Conservation (phyloP, 2,329 filamentous ascomycete species). For the Beauveria asiatica region DNA sequence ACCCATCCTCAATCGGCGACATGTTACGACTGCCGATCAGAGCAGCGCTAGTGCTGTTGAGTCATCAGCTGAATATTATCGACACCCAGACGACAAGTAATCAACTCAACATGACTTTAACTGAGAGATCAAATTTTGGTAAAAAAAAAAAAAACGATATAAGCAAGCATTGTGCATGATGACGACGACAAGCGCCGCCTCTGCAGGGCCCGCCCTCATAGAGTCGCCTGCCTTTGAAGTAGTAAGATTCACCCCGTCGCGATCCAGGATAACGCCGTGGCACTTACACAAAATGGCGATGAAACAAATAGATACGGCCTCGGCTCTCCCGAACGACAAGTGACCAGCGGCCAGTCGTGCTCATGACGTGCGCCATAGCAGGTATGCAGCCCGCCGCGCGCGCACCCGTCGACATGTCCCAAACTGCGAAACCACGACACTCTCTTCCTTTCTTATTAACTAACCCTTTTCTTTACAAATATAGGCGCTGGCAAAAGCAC, state of each 20-base stretch:
- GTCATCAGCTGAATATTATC: background rate
- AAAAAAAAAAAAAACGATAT: background rate
- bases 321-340: background rate
- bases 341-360: background rate
- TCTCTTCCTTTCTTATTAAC: background rate
- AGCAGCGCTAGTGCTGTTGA: background rate
- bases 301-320: background rate
- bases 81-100: background rate
- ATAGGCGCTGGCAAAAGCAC: slow-evolving; percentile 11
- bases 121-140: background rate
- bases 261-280: background rate
- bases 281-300: background rate
- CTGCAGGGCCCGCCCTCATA: background rate
- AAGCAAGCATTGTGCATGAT: background rate
- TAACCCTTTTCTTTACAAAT: too few relatives aligned
- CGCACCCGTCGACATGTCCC: too few relatives aligned
- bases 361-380: slow-evolving; percentile 11
- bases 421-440: too few relatives aligned
- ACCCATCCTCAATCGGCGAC: background rate
- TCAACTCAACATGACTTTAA: background rate
- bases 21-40: background rate
- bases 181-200: background rate
- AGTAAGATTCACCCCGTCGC: background rate
- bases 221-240: slow-evolving; percentile 1
- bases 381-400: background rate